phyloP scores from a whole-genome alignment of 441 rosid species.

The Erodium moschatum region DNA sequence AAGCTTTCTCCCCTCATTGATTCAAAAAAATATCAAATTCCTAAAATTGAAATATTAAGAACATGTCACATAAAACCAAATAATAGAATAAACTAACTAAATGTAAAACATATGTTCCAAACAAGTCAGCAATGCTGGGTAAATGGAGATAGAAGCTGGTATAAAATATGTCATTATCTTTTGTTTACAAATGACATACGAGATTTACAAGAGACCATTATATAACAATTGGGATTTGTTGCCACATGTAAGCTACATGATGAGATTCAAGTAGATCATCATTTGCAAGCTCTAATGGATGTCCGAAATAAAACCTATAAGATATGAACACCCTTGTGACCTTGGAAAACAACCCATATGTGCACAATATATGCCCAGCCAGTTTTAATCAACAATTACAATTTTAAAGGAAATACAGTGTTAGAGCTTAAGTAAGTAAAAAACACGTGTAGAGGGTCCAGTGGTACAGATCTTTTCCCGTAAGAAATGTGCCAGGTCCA shows the following conservation, averaged over 20 bases:
- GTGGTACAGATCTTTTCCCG: no score
- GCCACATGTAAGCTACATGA: background rate
- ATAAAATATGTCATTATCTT: background rate
- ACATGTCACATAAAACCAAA: constrained; percentile 6
- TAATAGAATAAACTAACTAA: background rate
- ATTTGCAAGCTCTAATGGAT: background rate
- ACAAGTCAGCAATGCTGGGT: background rate
- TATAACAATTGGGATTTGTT: constrained; percentile 5
- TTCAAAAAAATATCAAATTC: constrained; percentile 23
- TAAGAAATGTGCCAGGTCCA: no score
- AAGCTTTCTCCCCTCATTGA: constrained; percentile 34
- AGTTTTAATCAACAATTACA: background rate
- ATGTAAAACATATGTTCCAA: background rate
- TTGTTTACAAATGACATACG: background rate
- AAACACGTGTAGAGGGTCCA: no score
- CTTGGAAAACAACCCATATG: background rate
- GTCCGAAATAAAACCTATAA: background rate
- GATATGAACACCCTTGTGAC: constrained; percentile 5
- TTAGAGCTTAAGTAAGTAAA: no score
- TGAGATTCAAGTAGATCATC: background rate
- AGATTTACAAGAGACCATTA: constrained; percentile 5
- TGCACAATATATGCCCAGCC: background rate
- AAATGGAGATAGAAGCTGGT: background rate
- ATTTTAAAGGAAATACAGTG: no score
- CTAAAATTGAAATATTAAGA: constrained; percentile 10